phyloP scores from a whole-genome alignment of 805 yeast species.

The Candida maris region DNA sequence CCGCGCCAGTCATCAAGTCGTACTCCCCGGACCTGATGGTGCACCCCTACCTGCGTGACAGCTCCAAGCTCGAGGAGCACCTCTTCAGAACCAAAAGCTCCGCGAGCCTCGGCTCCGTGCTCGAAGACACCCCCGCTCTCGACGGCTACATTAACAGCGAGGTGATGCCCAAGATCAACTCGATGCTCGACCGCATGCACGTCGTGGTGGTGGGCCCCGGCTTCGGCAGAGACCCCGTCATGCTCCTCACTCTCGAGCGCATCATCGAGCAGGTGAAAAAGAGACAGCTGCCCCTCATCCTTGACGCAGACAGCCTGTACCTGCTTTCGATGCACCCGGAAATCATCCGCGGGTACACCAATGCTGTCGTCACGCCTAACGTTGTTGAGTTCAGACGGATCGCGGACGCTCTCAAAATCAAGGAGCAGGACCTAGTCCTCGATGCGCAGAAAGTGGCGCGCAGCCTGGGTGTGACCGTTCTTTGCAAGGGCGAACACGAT shows the following conservation, averaged over 20 bases:
- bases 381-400: conserved; percentile 77
- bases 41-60: conserved; percentile 77
- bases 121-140: conserved; percentile 14
- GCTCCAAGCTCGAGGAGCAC: conserved; percentile 23
- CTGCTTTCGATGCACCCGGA: conserved; percentile 57
- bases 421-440: conserved; percentile 6
- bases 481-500: conserved; percentile 74
- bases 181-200: conserved; percentile 64
- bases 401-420: conserved; percentile 43
- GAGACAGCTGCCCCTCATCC: conserved; percentile 62
- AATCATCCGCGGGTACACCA: conserved; percentile 48
- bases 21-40: conserved; percentile 95
- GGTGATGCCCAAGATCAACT: conserved; percentile 53
- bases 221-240: conserved; percentile 72
- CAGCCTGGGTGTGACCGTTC: conserved; percentile 51
- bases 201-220: conserved; percentile 92
- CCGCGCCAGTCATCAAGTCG: conserved; percentile 76
- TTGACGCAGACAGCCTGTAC: conserved; percentile 89
- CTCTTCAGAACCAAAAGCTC: background rate
- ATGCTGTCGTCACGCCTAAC: conserved; percentile 84
- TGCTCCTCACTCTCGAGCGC: conserved; percentile 57
- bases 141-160: conserved; percentile 35
- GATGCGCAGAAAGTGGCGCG: conserved; percentile 41
- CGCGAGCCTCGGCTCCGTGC: conserved; percentile 2
- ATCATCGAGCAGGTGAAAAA: conserved; percentile 56